Percentiles rank a stretch among this genome's conserved stretches.
phyloP scores from a whole-genome alignment of 805 yeast genomes.

The Cyberlindnera bimundalis region DNA sequence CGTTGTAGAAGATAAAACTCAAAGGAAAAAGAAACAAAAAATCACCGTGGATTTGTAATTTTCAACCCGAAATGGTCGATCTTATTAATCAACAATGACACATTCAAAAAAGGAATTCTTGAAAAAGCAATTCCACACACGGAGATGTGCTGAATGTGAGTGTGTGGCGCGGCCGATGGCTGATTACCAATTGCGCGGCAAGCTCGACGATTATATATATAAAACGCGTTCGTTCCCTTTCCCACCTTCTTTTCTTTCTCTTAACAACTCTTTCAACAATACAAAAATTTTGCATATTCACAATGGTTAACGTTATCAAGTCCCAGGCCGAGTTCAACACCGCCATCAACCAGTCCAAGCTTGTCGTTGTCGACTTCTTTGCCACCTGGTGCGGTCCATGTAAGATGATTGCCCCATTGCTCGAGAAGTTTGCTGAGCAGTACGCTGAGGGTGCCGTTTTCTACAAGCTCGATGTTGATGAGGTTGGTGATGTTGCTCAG shows the following conservation, averaged over 20 bases:
- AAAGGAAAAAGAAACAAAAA: too few species aligned
- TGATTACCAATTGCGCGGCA: conserved; percentile 1
- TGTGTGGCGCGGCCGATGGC: conserved; percentile 1
- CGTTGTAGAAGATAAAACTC: too few species aligned
- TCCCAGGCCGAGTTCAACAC: conserved; percentile 60
- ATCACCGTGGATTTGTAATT: too few species aligned
- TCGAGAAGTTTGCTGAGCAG: conserved; percentile 70
- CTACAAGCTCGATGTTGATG: conserved; percentile 91
- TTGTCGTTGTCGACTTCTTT: conserved; percentile 91
- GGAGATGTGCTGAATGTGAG: background rate
- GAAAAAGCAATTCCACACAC: background rate
- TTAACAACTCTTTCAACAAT: too few species aligned
- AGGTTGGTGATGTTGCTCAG: conserved; percentile 71
- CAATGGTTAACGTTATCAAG: conserved; percentile 53
- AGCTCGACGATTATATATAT: background rate
- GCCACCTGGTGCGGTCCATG: conserved; percentile 99
- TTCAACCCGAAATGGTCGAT: too few species aligned
- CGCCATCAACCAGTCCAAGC: conserved; percentile 58
- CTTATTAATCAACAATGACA: too few species aligned
- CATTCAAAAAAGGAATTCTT: too few species aligned
- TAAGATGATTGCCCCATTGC: conserved; percentile 92
- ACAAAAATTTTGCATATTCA: conserved; percentile 12
- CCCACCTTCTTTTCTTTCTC: too few species aligned
- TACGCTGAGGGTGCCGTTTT: conserved; percentile 62
- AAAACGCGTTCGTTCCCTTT: background rate